These are phyloP conservation scores for Fusarium sp. DNA, from an alignment of 2,329 filamentous ascomycete genomes.

Conservation along the genomic window DNA sequence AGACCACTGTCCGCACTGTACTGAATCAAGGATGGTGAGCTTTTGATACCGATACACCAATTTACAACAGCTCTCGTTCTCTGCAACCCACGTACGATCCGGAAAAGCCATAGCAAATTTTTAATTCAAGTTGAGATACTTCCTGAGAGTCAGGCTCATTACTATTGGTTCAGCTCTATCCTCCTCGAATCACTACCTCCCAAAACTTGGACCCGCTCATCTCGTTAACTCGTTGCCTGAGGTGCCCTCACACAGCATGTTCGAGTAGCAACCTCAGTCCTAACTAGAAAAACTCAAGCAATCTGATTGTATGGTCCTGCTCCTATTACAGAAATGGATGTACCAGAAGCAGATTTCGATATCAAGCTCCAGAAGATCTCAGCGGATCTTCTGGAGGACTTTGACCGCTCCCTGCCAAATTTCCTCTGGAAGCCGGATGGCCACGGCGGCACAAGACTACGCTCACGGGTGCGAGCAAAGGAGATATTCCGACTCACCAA, in stretches of 20 bases:
- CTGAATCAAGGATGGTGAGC: not conserved
- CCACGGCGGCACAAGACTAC: conserved; percentile 53
- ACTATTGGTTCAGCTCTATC: not conserved
- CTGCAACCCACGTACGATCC: not conserved
- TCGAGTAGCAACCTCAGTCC: not conserved
- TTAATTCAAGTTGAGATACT: not conserved
- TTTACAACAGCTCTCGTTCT: not conserved
- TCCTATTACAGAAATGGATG: conserved; percentile 60
- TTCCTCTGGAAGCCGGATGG: conserved; percentile 64
- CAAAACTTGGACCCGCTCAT: conserved; percentile 19
- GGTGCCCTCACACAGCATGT: not conserved
- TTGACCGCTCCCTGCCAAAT: conserved; percentile 61
- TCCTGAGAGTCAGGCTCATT: not conserved
- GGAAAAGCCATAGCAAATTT: not conserved
- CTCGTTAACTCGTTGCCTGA: conserved; percentile 21
- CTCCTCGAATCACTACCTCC: not conserved
- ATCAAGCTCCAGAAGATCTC: conserved; percentile 70
- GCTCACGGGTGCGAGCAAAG: conserved; percentile 59
- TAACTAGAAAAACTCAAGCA: not conserved
- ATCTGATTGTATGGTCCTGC: not conserved
- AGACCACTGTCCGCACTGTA: not conserved
- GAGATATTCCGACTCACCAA: conserved; percentile 60
- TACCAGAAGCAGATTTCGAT: conserved; percentile 67
- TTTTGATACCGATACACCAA: not conserved
- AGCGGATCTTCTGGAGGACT: conserved; percentile 65